Evolutionary conservation across 2,329 filamentous ascomycete genomes (phyloP), one percentile per base, ranked within the genome.

Genomic region (Curvularia eragrostidis): DNA sequence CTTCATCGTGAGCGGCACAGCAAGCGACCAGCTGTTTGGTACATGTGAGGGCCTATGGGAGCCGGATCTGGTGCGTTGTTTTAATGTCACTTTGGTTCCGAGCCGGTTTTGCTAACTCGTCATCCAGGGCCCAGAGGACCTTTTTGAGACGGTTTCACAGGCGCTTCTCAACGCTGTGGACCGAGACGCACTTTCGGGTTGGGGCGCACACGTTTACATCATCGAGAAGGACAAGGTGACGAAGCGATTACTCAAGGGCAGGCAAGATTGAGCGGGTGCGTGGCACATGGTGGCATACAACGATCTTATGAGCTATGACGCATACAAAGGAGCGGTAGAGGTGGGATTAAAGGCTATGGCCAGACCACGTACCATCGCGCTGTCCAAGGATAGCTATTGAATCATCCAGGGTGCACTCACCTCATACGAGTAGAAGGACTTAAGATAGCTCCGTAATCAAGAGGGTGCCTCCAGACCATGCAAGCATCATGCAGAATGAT

Each of bases 171-270:
- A 96, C 80, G 95, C 95, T 59, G 91, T 98, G 57, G 95, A 99
- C 80, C 87, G 95, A 81, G 95, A 99, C 80, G 95, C 95, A 52
- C 84, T 99, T 64, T 97, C 94, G 36, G 95, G 95, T 65, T 98
- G 95, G 95, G 95, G 95, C 77, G 95, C 95, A 38, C 93, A 99
- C 76, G 95, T 99, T 70, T 99, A 98, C 83, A 96, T 99, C 75
- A 96, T 99, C 79, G 95, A 98, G 85, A 99, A 99, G 87, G 93
- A 97, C 83, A 98, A 98, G 90, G 91, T 99, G 64, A 98, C 95
- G 74, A 97, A 98, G 89, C 87, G 95, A 78, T 87, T 99, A 88
- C 84, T 99, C 79, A 98, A 98, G 88, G 93, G 93, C 76, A 88
- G 93, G 83, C 94, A 98, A 83, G 94, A 98, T 59, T 83, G 79